Evolutionary conservation across 148 eudicot genomes (phyloP).

Genomic region (Cornus suecica): DNA sequence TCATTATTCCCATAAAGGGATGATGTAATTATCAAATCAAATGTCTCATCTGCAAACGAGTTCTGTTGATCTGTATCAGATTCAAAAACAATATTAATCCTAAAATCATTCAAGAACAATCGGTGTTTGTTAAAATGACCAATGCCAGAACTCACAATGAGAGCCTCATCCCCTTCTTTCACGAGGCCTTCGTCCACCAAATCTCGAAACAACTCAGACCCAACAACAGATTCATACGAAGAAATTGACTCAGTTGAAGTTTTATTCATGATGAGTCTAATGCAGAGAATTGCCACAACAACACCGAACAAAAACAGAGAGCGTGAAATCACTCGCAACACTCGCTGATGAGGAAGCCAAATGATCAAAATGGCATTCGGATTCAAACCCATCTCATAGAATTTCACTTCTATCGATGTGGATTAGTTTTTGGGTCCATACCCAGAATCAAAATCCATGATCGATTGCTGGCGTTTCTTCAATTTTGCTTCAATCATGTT

Average conservation of each 20-base stretch:
- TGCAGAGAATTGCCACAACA: constrained; percentile 35
- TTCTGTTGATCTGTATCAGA: constrained; percentile 20
- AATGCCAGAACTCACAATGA: constrained; percentile 25
- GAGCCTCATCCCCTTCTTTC: constrained; percentile 27
- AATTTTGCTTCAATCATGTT: neutral
- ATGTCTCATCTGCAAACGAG: constrained; percentile 14
- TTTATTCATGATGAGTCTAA: constrained; percentile 15
- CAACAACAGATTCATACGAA: constrained; percentile 2
- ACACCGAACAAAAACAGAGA: constrained; percentile 36
- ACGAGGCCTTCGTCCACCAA: constrained; percentile 37
- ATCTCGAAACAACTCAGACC: constrained; percentile 23
- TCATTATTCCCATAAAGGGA: constrained; percentile 6
- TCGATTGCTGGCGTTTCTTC: too few relatives aligned
- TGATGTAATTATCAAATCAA: constrained; percentile 32
- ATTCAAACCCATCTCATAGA: constrained; percentile 11
- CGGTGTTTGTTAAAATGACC: constrained; percentile 14
- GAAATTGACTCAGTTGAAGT: constrained; percentile 5
- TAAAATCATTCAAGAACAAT: constrained; percentile 23
- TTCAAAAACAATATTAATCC: constrained; percentile 29
- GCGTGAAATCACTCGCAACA: constrained; percentile 33
- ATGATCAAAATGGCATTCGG: constrained; percentile 30
- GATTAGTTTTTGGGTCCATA: constrained; percentile 13
- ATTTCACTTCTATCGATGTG: constrained; percentile 3
- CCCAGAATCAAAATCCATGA: constrained; percentile 33
- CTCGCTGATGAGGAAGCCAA: constrained; percentile 29